Percentiles rank a stretch among this genome's conserved stretches.
Conservation (phyloP, 2,329 filamentous ascomycete species). For the Apiospora saccharicola region DNA sequence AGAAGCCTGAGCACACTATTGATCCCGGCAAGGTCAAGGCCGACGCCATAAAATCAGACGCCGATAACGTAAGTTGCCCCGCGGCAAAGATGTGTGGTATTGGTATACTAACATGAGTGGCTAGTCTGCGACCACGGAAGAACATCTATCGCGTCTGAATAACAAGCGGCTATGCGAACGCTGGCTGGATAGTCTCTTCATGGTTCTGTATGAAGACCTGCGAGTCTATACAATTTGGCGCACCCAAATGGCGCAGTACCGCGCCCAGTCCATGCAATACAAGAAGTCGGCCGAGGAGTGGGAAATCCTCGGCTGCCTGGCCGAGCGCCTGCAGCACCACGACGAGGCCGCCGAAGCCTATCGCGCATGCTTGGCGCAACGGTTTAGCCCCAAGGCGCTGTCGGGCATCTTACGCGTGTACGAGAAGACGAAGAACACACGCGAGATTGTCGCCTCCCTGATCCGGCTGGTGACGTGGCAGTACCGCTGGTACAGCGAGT, state of each 20-base stretch:
- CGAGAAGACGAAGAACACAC: slow-evolving; percentile 78
- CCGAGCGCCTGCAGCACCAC: slow-evolving; percentile 88
- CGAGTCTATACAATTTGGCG: slow-evolving; percentile 99
- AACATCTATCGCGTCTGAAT: slow-evolving; percentile 87
- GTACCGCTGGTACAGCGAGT: slow-evolving; percentile 99
- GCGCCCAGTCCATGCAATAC: slow-evolving; percentile 92
- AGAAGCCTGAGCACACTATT: slow-evolving; percentile 82
- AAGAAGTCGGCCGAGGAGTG: slow-evolving; percentile 97
- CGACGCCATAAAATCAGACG: slow-evolving; percentile 52
- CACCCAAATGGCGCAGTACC: slow-evolving; percentile 95
- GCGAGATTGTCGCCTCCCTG: slow-evolving; percentile 82
- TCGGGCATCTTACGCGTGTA: slow-evolving; percentile 83
- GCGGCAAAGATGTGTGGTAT: not conserved
- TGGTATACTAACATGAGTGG: slow-evolving; percentile 32
- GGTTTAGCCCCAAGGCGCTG: slow-evolving; percentile 94
- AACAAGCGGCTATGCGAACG: slow-evolving; percentile 97
- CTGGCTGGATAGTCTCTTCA: slow-evolving; percentile 98
- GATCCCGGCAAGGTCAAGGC: slow-evolving; percentile 80
- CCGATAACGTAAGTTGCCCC: slow-evolving; percentile 33
- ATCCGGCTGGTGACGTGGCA: slow-evolving; percentile 97
- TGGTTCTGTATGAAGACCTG: slow-evolving; percentile 98
- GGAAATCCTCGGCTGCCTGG: slow-evolving; percentile 95
- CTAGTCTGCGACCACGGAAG: slow-evolving; percentile 70
- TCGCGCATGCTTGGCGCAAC: slow-evolving; percentile 82
- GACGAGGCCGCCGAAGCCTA: slow-evolving; percentile 95